These are phyloP conservation scores for Ascochyta pisi DNA, from an alignment of 2,329 filamentous ascomycete species.

Conservation along the genomic window DNA sequence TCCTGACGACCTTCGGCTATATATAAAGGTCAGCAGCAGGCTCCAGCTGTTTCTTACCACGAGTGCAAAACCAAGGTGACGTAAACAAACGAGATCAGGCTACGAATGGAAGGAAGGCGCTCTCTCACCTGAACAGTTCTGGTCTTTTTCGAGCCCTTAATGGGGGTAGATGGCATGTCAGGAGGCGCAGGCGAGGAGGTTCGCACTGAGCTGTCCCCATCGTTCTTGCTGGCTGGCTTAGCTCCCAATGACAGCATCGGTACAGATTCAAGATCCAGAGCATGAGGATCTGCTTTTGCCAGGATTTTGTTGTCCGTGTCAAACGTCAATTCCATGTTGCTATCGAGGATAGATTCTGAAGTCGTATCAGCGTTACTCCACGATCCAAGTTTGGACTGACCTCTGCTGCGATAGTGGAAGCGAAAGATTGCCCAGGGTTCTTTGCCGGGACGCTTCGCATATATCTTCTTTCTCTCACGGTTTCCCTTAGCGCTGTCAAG, in stretches of 20 bases:
- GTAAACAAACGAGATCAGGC: background rate
- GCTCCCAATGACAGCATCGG: conserved; percentile 13
- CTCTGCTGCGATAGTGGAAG: conserved; percentile 50
- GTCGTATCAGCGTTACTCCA: background rate
- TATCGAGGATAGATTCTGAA: conserved; percentile 26
- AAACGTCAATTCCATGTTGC: conserved; percentile 15
- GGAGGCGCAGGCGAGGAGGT: conserved; percentile 19
- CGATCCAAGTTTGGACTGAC: conserved; percentile 12
- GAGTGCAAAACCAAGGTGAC: background rate
- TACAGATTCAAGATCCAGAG: conserved; percentile 26
- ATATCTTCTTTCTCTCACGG: conserved; percentile 20
- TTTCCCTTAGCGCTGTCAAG: conserved; percentile 18
- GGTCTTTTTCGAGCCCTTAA: background rate
- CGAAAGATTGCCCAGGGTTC: conserved; percentile 51
- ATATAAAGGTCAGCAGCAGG: conserved; percentile 5
- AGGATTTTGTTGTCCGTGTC: conserved; percentile 14
- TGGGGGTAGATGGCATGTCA: conserved; percentile 11
- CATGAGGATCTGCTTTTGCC: conserved; percentile 9
- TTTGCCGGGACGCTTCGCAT: conserved; percentile 37
- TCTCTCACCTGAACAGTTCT: conserved; percentile 21
- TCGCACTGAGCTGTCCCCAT: conserved; percentile 18
- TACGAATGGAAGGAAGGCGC: background rate
- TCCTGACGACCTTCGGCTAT: conserved; percentile 11
- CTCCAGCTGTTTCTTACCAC: background rate
- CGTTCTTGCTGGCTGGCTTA: conserved; percentile 18